phyloP scores from a whole-genome alignment of 2,329 filamentous ascomycete species.

The Apiospora pterosperma region DNA sequence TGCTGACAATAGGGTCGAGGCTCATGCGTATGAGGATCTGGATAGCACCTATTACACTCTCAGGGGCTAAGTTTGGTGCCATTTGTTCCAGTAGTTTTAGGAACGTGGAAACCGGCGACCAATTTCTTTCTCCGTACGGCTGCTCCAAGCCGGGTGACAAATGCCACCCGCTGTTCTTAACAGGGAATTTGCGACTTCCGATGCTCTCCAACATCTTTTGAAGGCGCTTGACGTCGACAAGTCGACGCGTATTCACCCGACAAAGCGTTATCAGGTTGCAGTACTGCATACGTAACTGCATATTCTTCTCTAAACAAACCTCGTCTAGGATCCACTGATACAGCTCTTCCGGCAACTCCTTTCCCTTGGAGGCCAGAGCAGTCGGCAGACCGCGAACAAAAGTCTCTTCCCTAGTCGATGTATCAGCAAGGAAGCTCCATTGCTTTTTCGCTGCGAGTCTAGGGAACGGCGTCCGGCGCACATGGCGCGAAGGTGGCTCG shows the following conservation, averaged over 20 bases:
- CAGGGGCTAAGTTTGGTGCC: conserved; percentile 31
- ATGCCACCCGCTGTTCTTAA: conserved; percentile 20
- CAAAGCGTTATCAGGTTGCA: conserved; percentile 48
- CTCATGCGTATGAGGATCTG: conserved; percentile 52
- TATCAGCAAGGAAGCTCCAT: conserved; percentile 48
- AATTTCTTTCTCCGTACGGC: conserved; percentile 37
- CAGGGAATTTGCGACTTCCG: conserved; percentile 50
- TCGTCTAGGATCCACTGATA: conserved; percentile 64
- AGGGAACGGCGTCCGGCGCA: conserved; percentile 32
- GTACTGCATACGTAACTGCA: conserved; percentile 59
- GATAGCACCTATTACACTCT: conserved; percentile 35
- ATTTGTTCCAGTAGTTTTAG: conserved; percentile 38
- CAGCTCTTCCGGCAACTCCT: conserved; percentile 57
- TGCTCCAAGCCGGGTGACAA: conserved; percentile 22
- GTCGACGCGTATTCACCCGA: conserved; percentile 37
- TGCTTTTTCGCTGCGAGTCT: conserved; percentile 32
- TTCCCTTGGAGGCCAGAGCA: conserved; percentile 43
- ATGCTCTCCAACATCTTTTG: conserved; percentile 54
- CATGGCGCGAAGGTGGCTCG: conserved; percentile 23
- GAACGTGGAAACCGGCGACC: conserved; percentile 41
- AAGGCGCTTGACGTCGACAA: conserved; percentile 43
- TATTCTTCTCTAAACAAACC: conserved; percentile 52
- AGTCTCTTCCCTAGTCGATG: conserved; percentile 50
- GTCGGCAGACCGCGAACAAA: conserved; percentile 62
- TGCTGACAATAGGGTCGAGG: conserved; percentile 45